These are phyloP conservation scores for Eleusine coracana DNA, from an alignment of 176 grass and related monocot genomes.

Conservation along the genomic window DNA sequence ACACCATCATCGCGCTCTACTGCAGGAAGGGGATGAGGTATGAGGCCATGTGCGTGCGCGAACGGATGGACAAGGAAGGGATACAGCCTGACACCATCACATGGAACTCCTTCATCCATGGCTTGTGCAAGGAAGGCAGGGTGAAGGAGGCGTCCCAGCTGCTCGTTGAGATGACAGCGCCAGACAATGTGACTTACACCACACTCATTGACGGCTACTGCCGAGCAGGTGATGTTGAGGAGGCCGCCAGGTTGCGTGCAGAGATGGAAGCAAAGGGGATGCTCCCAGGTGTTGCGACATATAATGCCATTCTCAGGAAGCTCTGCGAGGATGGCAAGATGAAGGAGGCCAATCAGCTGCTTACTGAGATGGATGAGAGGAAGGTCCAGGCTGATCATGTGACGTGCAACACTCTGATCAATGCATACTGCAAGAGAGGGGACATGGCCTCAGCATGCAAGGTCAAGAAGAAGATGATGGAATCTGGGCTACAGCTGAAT, in stretches of 20 bases:
- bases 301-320: constrained; percentile 82
- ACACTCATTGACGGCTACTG: constrained; percentile 87
- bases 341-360: constrained; percentile 66
- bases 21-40: constrained; percentile 86
- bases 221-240: constrained; percentile 51
- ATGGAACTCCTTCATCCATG: constrained; percentile 77
- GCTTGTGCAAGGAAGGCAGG: constrained; percentile 75
- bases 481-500: constrained; percentile 79
- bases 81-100: constrained; percentile 63
- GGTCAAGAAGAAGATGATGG: constrained; percentile 74
- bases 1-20: constrained; percentile 79
- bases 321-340: constrained; percentile 77
- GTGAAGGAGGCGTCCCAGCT: constrained; percentile 63
- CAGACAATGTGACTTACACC: constrained; percentile 73
- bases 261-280: constrained; percentile 73
- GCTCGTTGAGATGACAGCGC: constrained; percentile 58
- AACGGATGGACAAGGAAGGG: constrained; percentile 70
- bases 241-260: constrained; percentile 52
- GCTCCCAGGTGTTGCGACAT: constrained; percentile 58
- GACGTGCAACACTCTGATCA: constrained; percentile 94
- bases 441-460: constrained; percentile 73
- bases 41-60: constrained; percentile 68
- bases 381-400: constrained; percentile 74
- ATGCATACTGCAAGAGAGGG: constrained; percentile 84
- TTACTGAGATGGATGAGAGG: constrained; percentile 83